Percentiles rank a stretch among this genome's conserved stretches.
Evolutionary conservation across 306 rosid genomes (phyloP).

Genomic region (Hippophae rhamnoides): DNA sequence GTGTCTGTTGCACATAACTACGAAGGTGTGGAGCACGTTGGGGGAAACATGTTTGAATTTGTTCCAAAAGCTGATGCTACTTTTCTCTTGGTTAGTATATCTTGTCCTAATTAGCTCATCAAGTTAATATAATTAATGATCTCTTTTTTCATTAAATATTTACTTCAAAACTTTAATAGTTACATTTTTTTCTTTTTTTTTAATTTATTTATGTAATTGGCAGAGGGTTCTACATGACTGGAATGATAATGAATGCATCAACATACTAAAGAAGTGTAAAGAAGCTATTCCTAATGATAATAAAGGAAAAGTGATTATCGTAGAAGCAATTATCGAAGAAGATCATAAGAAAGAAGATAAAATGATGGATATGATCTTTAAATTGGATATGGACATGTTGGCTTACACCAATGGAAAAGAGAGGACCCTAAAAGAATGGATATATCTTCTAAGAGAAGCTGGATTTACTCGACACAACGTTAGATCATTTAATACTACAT

Average conservation of each 20-base stretch:
- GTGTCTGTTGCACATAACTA: slow-evolving; percentile 16
- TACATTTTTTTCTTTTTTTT: too few relatives aligned
- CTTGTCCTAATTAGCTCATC: too few relatives aligned
- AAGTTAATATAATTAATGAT: background rate
- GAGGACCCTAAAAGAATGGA: slow-evolving; percentile 49
- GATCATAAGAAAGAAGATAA: slow-evolving; percentile 2
- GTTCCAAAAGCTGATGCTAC: slow-evolving; percentile 61
- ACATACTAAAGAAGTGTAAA: slow-evolving; percentile 40
- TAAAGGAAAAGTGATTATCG: slow-evolving; percentile 47
- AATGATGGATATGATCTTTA: slow-evolving; percentile 29
- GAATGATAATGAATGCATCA: slow-evolving; percentile 51
- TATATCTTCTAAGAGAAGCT: slow-evolving; percentile 35
- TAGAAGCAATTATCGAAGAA: slow-evolving; percentile 32
- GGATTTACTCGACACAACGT: slow-evolving; percentile 34
- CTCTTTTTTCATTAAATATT: too few relatives aligned
- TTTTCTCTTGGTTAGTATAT: slow-evolving; percentile 32
- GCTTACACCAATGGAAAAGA: slow-evolving; percentile 57
- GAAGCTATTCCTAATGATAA: slow-evolving; percentile 37
- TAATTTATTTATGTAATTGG: too few relatives aligned
- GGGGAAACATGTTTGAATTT: slow-evolving; percentile 46
- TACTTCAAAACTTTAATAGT: too few relatives aligned
- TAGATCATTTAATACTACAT: slow-evolving; percentile 18
- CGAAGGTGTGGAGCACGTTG: slow-evolving; percentile 27
- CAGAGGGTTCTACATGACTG: slow-evolving; percentile 57
- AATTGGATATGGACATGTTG: slow-evolving; percentile 57